phyloP scores from a whole-genome alignment of 75 land plant species.

The Gnetum montanum region DNA sequence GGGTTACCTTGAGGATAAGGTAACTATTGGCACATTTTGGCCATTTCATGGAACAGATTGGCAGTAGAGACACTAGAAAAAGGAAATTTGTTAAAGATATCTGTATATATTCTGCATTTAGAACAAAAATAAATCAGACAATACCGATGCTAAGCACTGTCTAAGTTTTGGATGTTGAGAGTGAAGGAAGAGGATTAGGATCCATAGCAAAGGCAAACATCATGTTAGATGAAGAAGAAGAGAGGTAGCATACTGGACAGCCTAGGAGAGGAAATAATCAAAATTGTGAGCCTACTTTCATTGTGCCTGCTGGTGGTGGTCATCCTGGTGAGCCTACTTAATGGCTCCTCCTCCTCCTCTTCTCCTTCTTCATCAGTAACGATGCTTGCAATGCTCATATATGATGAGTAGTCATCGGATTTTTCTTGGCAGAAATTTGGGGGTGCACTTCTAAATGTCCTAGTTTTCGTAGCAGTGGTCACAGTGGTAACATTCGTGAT shows the following conservation, averaged over 20 bases:
- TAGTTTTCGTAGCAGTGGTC: slow-evolving; percentile 66
- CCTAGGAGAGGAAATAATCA: slow-evolving; percentile 72
- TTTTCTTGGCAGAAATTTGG: slow-evolving; percentile 60
- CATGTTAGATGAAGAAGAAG: not conserved
- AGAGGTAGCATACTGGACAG: slow-evolving; percentile 26
- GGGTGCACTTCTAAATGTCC: slow-evolving; percentile 78
- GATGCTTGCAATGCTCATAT: slow-evolving; percentile 48
- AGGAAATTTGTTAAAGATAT: no score
- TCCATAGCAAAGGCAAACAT: no score
- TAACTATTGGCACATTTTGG: no score
- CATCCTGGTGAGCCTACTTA: slow-evolving; percentile 48
- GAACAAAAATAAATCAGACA: no score
- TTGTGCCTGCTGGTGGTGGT: slow-evolving; percentile 92
- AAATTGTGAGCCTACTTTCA: slow-evolving; percentile 75
- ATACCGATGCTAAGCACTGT: no score
- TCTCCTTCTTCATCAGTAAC: slow-evolving; percentile 24
- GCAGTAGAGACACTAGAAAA: no score
- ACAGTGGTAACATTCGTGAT: slow-evolving; percentile 73
- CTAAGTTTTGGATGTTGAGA: no score
- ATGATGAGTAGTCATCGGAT: slow-evolving; percentile 46
- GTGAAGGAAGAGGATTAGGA: no score
- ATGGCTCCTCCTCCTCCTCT: not conserved
- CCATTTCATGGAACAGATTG: no score
- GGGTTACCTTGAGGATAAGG: no score
- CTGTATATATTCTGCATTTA: no score